phyloP scores from a whole-genome alignment of 1,284 basidiomycete genomes.

The Pseudozyma tsukubaensis region DNA sequence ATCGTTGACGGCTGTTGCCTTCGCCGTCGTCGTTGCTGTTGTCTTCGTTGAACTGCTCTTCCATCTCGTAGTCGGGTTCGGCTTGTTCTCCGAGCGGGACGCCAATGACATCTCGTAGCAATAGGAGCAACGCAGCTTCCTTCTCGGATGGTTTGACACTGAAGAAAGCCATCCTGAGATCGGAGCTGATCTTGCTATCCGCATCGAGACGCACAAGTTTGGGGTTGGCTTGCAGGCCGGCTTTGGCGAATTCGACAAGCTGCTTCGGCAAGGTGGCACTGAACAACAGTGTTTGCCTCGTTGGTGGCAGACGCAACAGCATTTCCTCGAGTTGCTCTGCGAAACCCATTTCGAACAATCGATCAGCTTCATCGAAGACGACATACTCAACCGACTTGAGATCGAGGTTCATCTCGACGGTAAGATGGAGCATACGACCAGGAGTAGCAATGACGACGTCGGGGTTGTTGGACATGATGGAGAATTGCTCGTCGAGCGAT shows the following conservation, averaged over 20 bases:
- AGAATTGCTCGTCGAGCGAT: constrained; percentile 93
- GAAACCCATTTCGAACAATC: constrained; percentile 98
- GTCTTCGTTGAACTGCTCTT: constrained; percentile 54
- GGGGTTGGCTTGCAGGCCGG: constrained; percentile 86
- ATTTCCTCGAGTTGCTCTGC: constrained; percentile 91
- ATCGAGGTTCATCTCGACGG: constrained; percentile 97
- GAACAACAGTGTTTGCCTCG: constrained; percentile 91
- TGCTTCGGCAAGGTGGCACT: constrained; percentile 96
- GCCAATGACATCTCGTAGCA: constrained; percentile 87
- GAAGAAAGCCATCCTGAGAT: constrained; percentile 94
- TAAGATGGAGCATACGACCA: constrained; percentile 92
- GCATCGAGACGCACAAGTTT: constrained; percentile 93
- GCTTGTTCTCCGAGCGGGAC: constrained; percentile 74
- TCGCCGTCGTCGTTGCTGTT: constrained; percentile 66
- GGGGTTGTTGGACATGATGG: constrained; percentile 92
- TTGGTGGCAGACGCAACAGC: constrained; percentile 83
- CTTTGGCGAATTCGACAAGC: constrained; percentile 96
- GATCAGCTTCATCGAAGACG: constrained; percentile 97
- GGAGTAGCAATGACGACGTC: constrained; percentile 81
- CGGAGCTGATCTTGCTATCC: constrained; percentile 93
- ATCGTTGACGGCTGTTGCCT: constrained; percentile 34
- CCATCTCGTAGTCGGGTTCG: constrained; percentile 36
- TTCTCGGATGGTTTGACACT: constrained; percentile 92
- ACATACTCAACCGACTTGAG: constrained; percentile 88
- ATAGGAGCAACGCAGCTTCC: constrained; percentile 86